These are phyloP conservation scores for Starmerella tilneyi DNA, from an alignment of 805 yeast species.

Conservation along the genomic window DNA sequence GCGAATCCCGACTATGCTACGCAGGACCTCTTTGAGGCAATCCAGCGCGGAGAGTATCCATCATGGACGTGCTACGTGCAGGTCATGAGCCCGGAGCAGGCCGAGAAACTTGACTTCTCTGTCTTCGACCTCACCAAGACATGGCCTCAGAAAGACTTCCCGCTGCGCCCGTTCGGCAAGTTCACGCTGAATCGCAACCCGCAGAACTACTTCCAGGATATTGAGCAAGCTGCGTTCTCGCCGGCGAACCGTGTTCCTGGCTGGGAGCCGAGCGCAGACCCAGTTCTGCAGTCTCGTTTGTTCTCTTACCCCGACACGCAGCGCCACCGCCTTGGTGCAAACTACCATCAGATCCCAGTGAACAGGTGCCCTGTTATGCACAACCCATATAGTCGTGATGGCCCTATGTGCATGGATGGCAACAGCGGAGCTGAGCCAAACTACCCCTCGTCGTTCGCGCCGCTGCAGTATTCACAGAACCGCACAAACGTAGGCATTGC, in stretches of 20 bases:
- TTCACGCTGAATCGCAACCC: conserved; percentile 47
- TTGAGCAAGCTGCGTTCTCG: conserved; percentile 54
- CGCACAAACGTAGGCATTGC: conserved; percentile 15
- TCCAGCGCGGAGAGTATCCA: conserved; percentile 43
- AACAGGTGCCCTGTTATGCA: conserved; percentile 45
- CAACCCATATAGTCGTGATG: conserved; percentile 51
- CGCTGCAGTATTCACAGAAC: conserved; percentile 29
- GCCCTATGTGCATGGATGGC: conserved; percentile 39
- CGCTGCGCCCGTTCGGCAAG: conserved; percentile 46
- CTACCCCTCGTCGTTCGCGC: conserved; percentile 39
- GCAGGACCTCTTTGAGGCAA: conserved; percentile 38
- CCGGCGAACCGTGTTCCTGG: conserved; percentile 68
- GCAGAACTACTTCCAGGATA: conserved; percentile 42
- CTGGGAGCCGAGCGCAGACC: conserved; percentile 67
- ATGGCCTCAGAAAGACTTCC: conserved; percentile 50
- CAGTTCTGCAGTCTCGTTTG: conserved; percentile 64
- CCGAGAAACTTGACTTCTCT: conserved; percentile 40
- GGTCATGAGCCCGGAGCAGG: conserved; percentile 49
- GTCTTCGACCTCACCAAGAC: conserved; percentile 47
- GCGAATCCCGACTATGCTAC: conserved; percentile 43
- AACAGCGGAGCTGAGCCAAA: conserved; percentile 45
- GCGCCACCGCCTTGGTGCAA: conserved; percentile 63
- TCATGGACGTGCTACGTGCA: conserved; percentile 47
- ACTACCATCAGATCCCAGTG: conserved; percentile 57
- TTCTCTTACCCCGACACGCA: conserved; percentile 71